phyloP scores from a whole-genome alignment of 2,329 filamentous ascomycete species.

The Cercospora sesami region DNA sequence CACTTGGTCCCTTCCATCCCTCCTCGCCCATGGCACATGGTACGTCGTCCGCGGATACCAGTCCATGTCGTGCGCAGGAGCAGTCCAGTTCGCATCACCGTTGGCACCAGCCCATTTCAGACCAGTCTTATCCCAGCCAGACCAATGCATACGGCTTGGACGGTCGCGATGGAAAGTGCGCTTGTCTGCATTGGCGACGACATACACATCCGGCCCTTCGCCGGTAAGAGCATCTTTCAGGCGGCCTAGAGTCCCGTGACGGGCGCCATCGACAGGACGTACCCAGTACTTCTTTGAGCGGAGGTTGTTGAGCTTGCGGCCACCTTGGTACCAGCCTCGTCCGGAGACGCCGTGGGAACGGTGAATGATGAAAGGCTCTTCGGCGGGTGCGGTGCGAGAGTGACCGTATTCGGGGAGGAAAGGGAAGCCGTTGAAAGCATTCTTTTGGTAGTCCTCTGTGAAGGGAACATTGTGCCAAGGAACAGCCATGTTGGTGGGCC shows the following conservation, averaged over 20 bases:
- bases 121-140: slow-evolving; percentile 36
- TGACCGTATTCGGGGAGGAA: slow-evolving; percentile 30
- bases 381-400: slow-evolving; percentile 30
- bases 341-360: slow-evolving; percentile 12
- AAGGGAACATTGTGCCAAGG: slow-evolving; percentile 22
- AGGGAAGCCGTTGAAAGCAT: slow-evolving; percentile 30
- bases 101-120: slow-evolving; percentile 16
- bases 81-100: slow-evolving; percentile 40
- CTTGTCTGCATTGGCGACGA: slow-evolving; percentile 43
- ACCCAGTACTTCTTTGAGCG: slow-evolving; percentile 46
- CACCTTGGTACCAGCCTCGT: slow-evolving; percentile 33
- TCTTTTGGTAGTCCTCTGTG: slow-evolving; percentile 27
- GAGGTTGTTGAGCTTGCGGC: slow-evolving; percentile 27
- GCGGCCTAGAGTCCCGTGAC: slow-evolving; percentile 41
- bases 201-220: slow-evolving; percentile 49
- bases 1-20: slow-evolving; percentile 17
- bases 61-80: slow-evolving; percentile 38
- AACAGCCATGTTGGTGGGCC: slow-evolving; percentile 19
- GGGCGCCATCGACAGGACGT: slow-evolving; percentile 48
- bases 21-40: slow-evolving; percentile 27
- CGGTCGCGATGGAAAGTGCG: slow-evolving; percentile 42
- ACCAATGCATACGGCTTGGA: slow-evolving; percentile 43
- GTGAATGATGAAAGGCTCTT: slow-evolving; percentile 34
- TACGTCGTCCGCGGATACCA: slow-evolving; percentile 36
- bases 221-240: slow-evolving; percentile 46